A percentile compares a stretch with the other conserved stretches of the same genome.
Conservation (phyloP, 2,329 filamentous ascomycete species). For the Lojkania enalia region DNA sequence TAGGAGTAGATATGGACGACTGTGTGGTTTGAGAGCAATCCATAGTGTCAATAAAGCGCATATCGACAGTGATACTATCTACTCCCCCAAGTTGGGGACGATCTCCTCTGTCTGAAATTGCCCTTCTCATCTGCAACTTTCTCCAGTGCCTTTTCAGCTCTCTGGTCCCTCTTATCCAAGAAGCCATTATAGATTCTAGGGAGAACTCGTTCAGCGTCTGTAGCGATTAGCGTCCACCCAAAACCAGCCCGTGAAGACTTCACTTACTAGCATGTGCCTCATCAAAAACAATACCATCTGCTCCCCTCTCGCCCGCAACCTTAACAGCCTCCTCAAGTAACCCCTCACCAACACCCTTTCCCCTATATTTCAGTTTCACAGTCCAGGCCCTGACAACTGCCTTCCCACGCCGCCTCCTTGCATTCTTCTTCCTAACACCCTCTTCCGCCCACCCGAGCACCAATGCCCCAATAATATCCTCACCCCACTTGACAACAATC, state of each 20-base stretch:
- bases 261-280: conserved; percentile 74
- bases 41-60: neutral
- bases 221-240: conserved; percentile 10
- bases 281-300: conserved; percentile 73
- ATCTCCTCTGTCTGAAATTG: conserved; percentile 43
- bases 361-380: conserved; percentile 68
- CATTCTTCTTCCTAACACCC: conserved; percentile 48
- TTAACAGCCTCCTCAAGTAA: conserved; percentile 74
- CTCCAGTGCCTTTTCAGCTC: conserved; percentile 40
- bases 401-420: conserved; percentile 60
- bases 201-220: conserved; percentile 41
- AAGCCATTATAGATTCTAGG: conserved; percentile 41
- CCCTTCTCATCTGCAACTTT: conserved; percentile 45
- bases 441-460: conserved; percentile 66
- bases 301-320: conserved; percentile 68
- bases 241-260: neutral
- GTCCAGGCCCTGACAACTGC: conserved; percentile 84
- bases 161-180: conserved; percentile 38
- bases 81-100: conserved; percentile 44
- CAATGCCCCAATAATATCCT: conserved; percentile 70
- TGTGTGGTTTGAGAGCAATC: neutral
- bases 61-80: conserved; percentile 22
- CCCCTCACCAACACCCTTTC: conserved; percentile 71
- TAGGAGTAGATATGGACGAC: neutral
- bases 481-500: conserved; percentile 68